Conservation (phyloP, 2,329 filamentous ascomycete genomes). For the Fusarium domesticum region DNA sequence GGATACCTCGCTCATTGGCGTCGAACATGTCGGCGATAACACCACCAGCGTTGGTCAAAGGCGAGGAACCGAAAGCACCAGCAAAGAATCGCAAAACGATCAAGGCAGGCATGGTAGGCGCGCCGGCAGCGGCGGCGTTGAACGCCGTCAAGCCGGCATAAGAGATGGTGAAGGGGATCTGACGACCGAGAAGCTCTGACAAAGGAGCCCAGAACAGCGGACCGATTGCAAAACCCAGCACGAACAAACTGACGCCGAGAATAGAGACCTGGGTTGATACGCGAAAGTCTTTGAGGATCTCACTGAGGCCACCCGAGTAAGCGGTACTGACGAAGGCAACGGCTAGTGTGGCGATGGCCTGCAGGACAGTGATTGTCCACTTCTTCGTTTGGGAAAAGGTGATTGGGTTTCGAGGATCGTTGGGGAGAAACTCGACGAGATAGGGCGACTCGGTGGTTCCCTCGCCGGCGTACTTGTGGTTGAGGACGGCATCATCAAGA, state of each 20-base stretch:
- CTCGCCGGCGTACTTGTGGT: slow-evolving; percentile 54
- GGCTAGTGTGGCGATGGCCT: slow-evolving; percentile 64
- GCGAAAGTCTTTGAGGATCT: slow-evolving; percentile 55
- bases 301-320: slow-evolving; percentile 55
- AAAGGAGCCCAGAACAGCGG: slow-evolving; percentile 65
- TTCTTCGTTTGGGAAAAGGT: slow-evolving; percentile 55
- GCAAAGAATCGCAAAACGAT: slow-evolving; percentile 69
- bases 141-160: slow-evolving; percentile 59
- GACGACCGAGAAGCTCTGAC: slow-evolving; percentile 60
- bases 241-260: slow-evolving; percentile 62
- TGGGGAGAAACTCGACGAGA: slow-evolving; percentile 63
- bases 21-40: slow-evolving; percentile 63
- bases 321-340: slow-evolving; percentile 69
- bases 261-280: slow-evolving; percentile 52
- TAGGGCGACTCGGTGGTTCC: slow-evolving; percentile 68
- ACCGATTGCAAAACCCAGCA: slow-evolving; percentile 59
- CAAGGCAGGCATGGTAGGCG: slow-evolving; percentile 56
- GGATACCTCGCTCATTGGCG: slow-evolving; percentile 52
- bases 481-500: slow-evolving; percentile 54
- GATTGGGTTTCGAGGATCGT: slow-evolving; percentile 67
- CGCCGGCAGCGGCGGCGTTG: slow-evolving; percentile 56
- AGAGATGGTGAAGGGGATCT: slow-evolving; percentile 57
- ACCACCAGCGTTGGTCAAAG: slow-evolving; percentile 61
- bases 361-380: slow-evolving; percentile 62
- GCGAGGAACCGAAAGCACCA: slow-evolving; percentile 60